A percentile compares a stretch with the other conserved stretches of the same genome.
phyloP scores from a whole-genome alignment of 495 filamentous ascomycete genomes.

The Penicillium nucicola region DNA sequence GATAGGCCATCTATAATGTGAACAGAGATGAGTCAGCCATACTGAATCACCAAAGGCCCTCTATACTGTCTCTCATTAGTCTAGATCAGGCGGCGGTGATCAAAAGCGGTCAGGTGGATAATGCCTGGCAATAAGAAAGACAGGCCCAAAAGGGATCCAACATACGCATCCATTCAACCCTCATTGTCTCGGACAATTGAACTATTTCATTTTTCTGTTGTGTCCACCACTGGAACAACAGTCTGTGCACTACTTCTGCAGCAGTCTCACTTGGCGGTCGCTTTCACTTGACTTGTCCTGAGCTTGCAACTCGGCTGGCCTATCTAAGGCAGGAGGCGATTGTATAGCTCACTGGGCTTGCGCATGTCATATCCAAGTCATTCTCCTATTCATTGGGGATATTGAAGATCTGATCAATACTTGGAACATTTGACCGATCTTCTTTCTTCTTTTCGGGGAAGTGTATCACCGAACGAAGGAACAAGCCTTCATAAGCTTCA shows the following conservation, averaged over 20 bases:
- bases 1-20: conserved; percentile 4
- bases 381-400: neutral
- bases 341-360: neutral
- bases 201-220: neutral
- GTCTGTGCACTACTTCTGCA: neutral
- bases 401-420: neutral
- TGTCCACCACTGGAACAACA: neutral
- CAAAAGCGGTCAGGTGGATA: conserved; percentile 2
- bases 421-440: neutral
- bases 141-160: conserved; percentile 26
- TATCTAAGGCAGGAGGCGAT: neutral
- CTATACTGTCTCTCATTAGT: neutral
- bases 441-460: neutral
- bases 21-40: conserved; percentile 6
- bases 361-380: neutral
- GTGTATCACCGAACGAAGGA: neutral
- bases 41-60: neutral
- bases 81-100: conserved; percentile 2
- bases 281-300: neutral
- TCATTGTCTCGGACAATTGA: conserved; percentile 2
- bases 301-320: neutral
- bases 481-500: neutral
- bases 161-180: conserved; percentile 19
- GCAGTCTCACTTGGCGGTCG: neutral
- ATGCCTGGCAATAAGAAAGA: conserved; percentile 20